Base-by-base conservation (phyloP, 169 alveolate species). In the Plasmodium yoelii region DNA sequence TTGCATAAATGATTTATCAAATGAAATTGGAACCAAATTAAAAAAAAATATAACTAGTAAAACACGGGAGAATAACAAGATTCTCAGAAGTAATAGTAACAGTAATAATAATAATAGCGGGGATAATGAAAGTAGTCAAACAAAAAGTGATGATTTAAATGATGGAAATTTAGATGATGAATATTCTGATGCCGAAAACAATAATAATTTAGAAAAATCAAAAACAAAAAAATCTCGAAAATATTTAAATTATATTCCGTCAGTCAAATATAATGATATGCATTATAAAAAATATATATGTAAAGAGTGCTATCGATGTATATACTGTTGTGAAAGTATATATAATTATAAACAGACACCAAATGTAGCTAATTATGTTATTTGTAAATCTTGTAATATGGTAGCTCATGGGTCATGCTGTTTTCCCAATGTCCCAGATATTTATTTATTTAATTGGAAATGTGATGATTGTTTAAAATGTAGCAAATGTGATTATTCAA, bases 381-480 rank as follows among this genome's bases (percentile, higher is more conserved):
- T 73, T 18, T 94, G 96, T 67, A 93, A 91, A 61, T 59, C 90
- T 15, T 94, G 96, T 74, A 92, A 89, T 75, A 63, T 88, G 73
- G 74, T 88, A 34, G 96, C 96, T 12, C 96, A 94, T 70, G 94
- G 96, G 10, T 77, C 92, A 24, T 94, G 96, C 73, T 94, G 96
- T 89, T 82, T 88, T 65, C 96, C 96, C 19, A 67, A 65, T 59
- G 96, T 94, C 19, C 95, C 95, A 13, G 92, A 89, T 55, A 90
- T 94, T 59, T 91, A 87, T 60, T 13, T 91, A 44, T 92, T 92
- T 70, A 82, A 93, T 44, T 94, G 95, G 95, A 91, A 91, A 65
- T 94, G 96, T 68, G 95, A 93, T 60, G 87, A 87, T 2, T 94
- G 96, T 87, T 59, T 88, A 53, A 94, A 92, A 49, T 94, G 96